Conservation (phyloP, 257 asterid species). For the Nicotiana noctiflora region DNA sequence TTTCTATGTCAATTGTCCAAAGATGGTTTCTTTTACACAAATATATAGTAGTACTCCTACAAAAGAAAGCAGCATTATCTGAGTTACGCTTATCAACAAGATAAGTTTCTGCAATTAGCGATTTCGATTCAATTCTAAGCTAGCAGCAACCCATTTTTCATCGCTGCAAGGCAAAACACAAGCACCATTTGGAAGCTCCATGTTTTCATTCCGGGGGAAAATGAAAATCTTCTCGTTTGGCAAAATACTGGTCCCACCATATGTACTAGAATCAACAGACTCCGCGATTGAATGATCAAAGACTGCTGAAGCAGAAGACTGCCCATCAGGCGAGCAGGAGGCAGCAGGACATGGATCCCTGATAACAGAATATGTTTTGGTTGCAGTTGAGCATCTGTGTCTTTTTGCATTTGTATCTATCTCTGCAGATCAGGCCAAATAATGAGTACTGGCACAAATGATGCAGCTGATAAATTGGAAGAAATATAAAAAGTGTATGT, state of each 20-base stretch:
- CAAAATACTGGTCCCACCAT: conserved; percentile 5
- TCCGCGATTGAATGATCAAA: conserved; percentile 10
- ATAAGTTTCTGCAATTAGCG: neutral
- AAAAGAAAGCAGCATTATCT: neutral
- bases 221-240: conserved; percentile 28
- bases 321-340: neutral
- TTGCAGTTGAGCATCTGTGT: conserved; percentile 23
- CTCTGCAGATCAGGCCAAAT: conserved; percentile 18
- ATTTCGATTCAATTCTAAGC: neutral
- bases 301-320: conserved; percentile 7
- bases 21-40: neutral
- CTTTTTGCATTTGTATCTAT: conserved; percentile 24
- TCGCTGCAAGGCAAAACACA: conserved; percentile 31
- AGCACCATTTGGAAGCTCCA: conserved; percentile 34
- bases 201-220: conserved; percentile 19
- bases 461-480: neutral
- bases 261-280: conserved; percentile 6
- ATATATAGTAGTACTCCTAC: neutral
- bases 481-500: neutral
- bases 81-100: neutral
- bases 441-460: neutral
- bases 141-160: conserved; percentile 45
- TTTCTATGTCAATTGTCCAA: neutral
- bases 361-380: neutral
- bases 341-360: neutral